These are phyloP conservation scores for Pholiota microspora DNA, from an alignment of 768 basidiomycete genomes.

Conservation along the genomic window DNA sequence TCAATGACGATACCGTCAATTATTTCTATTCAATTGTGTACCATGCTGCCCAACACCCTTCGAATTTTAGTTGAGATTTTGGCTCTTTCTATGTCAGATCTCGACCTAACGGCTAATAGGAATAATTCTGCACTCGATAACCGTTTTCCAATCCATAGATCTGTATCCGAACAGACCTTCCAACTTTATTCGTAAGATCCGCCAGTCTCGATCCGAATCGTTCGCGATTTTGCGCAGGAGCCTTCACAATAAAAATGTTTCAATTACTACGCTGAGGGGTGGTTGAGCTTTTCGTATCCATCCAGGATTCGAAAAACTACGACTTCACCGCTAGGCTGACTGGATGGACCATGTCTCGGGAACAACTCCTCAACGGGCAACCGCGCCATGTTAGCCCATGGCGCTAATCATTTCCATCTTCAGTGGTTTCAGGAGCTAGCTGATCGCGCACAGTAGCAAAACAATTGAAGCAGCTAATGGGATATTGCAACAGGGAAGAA, in stretches of 20 bases:
- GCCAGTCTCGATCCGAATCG: slow-evolving; percentile 21
- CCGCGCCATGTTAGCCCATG: not conserved
- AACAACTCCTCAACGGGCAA: not conserved
- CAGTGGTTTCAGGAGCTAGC: not conserved
- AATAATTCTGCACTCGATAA: not conserved
- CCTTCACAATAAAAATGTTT: not conserved
- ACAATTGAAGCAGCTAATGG: too few species aligned
- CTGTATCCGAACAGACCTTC: slow-evolving; percentile 13
- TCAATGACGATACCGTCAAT: not conserved
- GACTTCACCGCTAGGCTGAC: slow-evolving; percentile 3
- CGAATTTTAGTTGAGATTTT: not conserved
- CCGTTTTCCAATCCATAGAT: slow-evolving; percentile 4
- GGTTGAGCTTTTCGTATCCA: not conserved
- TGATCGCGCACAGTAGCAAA: not conserved
- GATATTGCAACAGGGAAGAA: too few species aligned
- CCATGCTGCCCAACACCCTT: not conserved
- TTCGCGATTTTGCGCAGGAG: slow-evolving; percentile 20
- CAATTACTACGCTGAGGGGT: not conserved
- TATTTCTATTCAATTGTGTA: not conserved
- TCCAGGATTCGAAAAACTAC: not conserved
- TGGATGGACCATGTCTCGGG: not conserved
- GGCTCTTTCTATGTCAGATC: not conserved
- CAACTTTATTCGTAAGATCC: slow-evolving; percentile 18
- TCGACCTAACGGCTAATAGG: not conserved
- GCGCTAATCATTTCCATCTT: too few species aligned